Evolutionary conservation across 345 rosid species (phyloP).

Genomic region (Pseudoturritis turrita): DNA sequence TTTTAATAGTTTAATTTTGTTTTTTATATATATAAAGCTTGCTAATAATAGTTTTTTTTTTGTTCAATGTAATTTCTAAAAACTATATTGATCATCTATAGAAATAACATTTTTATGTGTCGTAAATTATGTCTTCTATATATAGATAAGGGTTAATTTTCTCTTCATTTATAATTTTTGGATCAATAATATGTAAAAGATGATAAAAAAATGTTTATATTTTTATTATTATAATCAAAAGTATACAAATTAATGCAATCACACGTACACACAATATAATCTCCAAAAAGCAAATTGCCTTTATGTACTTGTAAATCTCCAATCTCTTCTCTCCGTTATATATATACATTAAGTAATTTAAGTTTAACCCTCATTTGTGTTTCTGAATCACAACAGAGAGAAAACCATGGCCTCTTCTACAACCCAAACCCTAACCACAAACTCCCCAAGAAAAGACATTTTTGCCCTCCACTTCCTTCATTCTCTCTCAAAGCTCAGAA

Average conservation of each 20-base stretch:
- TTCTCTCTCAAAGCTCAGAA: background rate
- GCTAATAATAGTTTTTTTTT: too few species aligned
- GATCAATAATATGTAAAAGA: too few species aligned
- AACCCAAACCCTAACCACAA: background rate
- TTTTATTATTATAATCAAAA: too few species aligned
- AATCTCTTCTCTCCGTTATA: background rate
- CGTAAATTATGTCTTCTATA: too few species aligned
- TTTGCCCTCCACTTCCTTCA: background rate
- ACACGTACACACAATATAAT: background rate
- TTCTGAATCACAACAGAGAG: background rate
- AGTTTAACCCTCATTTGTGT: background rate
- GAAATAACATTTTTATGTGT: too few species aligned
- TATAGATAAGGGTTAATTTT: too few species aligned
- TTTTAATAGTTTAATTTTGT: background rate
- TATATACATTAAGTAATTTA: too few species aligned
- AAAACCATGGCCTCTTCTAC: background rate
- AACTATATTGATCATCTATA: too few species aligned
- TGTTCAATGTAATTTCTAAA: background rate
- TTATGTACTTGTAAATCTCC: background rate
- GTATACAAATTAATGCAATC: too few species aligned
- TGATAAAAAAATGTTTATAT: too few species aligned
- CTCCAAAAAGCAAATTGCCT: background rate
- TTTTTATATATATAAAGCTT: background rate
- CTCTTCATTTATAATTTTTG: too few species aligned
- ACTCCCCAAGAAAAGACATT: background rate